phyloP scores from a whole-genome alignment of 1,139 yeast genomes.

The Citeromyces hawaiiensis region DNA sequence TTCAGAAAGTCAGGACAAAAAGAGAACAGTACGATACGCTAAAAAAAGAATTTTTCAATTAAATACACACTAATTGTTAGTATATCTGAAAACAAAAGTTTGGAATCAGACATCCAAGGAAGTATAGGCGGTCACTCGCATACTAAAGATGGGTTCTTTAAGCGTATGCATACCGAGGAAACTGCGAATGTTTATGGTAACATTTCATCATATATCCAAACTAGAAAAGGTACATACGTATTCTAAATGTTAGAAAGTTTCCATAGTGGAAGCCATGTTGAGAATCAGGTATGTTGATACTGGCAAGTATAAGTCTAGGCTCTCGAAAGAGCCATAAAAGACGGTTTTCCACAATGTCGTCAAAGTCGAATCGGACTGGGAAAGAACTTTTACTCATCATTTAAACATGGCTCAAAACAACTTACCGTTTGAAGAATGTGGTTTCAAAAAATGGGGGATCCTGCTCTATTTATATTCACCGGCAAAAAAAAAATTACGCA shows the following conservation, averaged over 20 bases:
- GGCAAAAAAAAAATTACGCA: too few species aligned
- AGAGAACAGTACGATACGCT: too few species aligned
- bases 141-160: slow-evolving; percentile 53
- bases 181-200: slow-evolving; percentile 64
- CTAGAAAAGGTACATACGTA: not conserved
- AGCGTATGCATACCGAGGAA: slow-evolving; percentile 69
- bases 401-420: slow-evolving; percentile 5
- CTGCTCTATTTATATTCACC: not conserved
- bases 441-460: not conserved
- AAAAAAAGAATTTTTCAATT: too few species aligned
- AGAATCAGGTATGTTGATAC: slow-evolving; percentile 43
- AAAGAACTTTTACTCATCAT: slow-evolving; percentile 48
- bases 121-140: slow-evolving; percentile 57
- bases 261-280: slow-evolving; percentile 19
- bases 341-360: slow-evolving; percentile 58
- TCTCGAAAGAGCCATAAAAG: slow-evolving; percentile 8
- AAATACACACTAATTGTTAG: not conserved
- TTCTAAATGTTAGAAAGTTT: not conserved
- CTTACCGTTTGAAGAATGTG: not conserved
- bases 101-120: slow-evolving; percentile 35
- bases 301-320: slow-evolving; percentile 59
- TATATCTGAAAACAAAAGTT: not conserved
- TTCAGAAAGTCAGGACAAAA: too few species aligned
- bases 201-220: slow-evolving; percentile 48
- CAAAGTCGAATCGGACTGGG: slow-evolving; percentile 67